A percentile compares a stretch with the other conserved stretches of the same genome.
Evolutionary conservation across 2,329 filamentous ascomycete species (phyloP).

Genomic region (Sphaerulina musiva): DNA sequence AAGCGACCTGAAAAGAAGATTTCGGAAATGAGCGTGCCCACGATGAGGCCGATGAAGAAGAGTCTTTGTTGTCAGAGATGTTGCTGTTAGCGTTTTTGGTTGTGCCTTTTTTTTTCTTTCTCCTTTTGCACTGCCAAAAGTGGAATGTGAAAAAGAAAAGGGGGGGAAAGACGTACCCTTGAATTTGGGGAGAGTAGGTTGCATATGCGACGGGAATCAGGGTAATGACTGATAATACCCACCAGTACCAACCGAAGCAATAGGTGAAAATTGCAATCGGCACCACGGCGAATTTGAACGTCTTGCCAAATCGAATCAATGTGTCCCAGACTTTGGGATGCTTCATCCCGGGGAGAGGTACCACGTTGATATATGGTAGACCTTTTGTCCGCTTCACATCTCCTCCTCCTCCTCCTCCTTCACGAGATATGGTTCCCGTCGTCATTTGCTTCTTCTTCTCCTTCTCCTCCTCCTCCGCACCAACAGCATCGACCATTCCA

Average conservation of each 20-base stretch:
- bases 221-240: conserved; percentile 16
- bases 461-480: no score
- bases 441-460: no score
- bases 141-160: no score
- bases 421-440: no score
- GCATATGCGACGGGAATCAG: conserved; percentile 18
- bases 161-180: conserved; percentile 10
- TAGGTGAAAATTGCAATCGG: conserved; percentile 15
- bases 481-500: no score
- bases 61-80: conserved; percentile 2
- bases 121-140: no score
- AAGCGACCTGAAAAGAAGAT: conserved; percentile 15
- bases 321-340: conserved; percentile 18
- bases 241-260: conserved; percentile 20
- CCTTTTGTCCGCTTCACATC: conserved; percentile 14
- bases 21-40: conserved; percentile 18
- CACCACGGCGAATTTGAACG: conserved; percentile 15
- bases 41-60: conserved; percentile 18
- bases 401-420: not conserved
- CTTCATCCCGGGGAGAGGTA: conserved; percentile 16
- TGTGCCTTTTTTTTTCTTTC: no score
- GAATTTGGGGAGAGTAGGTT: conserved; percentile 15
- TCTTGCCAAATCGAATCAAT: conserved; percentile 14
- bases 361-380: conserved; percentile 13
- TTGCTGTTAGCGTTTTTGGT: no score